Percentiles rank a stretch among this genome's conserved stretches.
phyloP scores from a whole-genome alignment of 208 protist genomes.

The Wallacemonas sp. region DNA sequence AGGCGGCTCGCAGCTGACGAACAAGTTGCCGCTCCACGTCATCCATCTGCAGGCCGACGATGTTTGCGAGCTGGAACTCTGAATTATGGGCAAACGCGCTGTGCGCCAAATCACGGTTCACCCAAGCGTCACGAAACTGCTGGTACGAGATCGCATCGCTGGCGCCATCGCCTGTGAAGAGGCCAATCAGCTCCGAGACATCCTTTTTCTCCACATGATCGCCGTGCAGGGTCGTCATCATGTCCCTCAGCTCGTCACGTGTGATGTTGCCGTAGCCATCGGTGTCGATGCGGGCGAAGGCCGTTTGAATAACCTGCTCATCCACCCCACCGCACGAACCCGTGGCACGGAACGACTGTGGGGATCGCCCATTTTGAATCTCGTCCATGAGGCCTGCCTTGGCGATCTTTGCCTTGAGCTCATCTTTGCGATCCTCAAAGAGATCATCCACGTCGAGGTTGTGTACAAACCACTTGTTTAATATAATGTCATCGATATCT shows the following conservation, averaged over 20 bases:
- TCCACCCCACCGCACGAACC: constrained; percentile 51
- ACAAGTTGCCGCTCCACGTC: constrained; percentile 75
- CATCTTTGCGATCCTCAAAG: constrained; percentile 66
- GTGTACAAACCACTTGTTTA: constrained; percentile 80
- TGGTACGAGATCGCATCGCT: constrained; percentile 65
- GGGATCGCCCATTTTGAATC: not conserved
- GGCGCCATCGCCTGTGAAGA: constrained; percentile 69
- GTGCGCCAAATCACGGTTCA: constrained; percentile 75
- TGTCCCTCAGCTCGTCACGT: constrained; percentile 83
- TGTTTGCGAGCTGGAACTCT: constrained; percentile 84
- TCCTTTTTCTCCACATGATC: constrained; percentile 51
- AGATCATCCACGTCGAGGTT: constrained; percentile 49
- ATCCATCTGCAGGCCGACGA: constrained; percentile 75
- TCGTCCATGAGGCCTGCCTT: constrained; percentile 12
- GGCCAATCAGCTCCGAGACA: constrained; percentile 67
- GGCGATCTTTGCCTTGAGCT: constrained; percentile 22
- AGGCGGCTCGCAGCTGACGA: constrained; percentile 76
- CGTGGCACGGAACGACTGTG: not conserved
- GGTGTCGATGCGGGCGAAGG: constrained; percentile 79
- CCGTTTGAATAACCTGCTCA: constrained; percentile 61
- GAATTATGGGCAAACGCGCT: constrained; percentile 48
- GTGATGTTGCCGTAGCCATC: constrained; percentile 82
- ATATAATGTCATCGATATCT: constrained; percentile 85
- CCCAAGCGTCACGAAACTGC: constrained; percentile 87
- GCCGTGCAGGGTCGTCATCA: constrained; percentile 75